phyloP scores from a whole-genome alignment of 208 protist genomes.

The Vickermania spadyakhi region DNA sequence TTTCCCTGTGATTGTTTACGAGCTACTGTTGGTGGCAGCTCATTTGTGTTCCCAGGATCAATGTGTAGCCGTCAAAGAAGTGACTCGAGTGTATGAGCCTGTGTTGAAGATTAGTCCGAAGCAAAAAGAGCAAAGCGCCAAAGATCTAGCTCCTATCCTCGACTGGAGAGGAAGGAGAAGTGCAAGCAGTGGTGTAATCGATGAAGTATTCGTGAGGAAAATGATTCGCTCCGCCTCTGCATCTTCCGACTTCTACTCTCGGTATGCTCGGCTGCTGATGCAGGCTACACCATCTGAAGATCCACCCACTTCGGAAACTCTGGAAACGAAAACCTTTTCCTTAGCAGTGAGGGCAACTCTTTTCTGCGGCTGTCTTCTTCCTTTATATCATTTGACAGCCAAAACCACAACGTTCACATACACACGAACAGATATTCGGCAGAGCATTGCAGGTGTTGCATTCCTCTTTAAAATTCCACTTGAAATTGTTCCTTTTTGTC shows the following conservation, averaged over 20 bases:
- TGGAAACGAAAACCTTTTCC: constrained; percentile 57
- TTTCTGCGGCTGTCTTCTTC: constrained; percentile 31
- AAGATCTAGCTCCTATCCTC: too few relatives aligned
- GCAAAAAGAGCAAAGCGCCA: constrained; percentile 29
- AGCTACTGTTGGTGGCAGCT: constrained; percentile 43
- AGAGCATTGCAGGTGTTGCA: constrained; percentile 18
- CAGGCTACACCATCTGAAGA: too few relatives aligned
- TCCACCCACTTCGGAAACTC: too few relatives aligned
- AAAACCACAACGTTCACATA: constrained; percentile 14
- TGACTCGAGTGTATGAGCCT: too few relatives aligned
- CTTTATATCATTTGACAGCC: constrained; percentile 30
- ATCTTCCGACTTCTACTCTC: too few relatives aligned
- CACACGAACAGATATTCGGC: constrained; percentile 13
- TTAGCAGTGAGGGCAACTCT: constrained; percentile 40
- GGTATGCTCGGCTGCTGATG: too few relatives aligned
- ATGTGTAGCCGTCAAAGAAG: too few relatives aligned
- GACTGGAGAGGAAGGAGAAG: too few relatives aligned
- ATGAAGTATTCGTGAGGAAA: too few relatives aligned
- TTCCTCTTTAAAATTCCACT: constrained; percentile 23
- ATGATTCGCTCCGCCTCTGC: too few relatives aligned
- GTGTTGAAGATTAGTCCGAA: constrained; percentile 32
- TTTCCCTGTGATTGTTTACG: constrained; percentile 30
- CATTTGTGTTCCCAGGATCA: constrained; percentile 16
- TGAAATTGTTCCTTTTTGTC: constrained; percentile 38
- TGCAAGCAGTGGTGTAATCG: too few relatives aligned